Evolutionary conservation across 179 eudicot species (phyloP).

Genomic region (Camellia oleifera): DNA sequence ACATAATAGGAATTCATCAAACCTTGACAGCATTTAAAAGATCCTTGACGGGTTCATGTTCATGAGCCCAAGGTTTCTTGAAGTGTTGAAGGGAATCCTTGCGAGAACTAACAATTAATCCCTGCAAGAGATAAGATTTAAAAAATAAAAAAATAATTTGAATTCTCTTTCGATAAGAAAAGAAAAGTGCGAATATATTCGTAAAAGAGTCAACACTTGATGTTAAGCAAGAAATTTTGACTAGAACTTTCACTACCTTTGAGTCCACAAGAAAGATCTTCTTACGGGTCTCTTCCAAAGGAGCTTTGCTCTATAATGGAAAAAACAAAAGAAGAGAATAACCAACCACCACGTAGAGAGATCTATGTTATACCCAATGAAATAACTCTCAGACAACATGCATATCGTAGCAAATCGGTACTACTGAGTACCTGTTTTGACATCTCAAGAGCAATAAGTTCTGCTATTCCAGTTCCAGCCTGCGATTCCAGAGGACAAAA

Average conservation of each 20-base stretch:
- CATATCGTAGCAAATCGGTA: background rate
- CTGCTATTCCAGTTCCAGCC: slow-evolving; percentile 99
- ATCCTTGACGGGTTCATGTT: slow-evolving; percentile 55
- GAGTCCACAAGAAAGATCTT: slow-evolving; percentile 97
- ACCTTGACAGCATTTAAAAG: slow-evolving; percentile 89
- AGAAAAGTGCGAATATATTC: background rate
- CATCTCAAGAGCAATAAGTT: slow-evolving; percentile 92
- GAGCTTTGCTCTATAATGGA: slow-evolving; percentile 48
- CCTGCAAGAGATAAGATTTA: slow-evolving; percentile 37
- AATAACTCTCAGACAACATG: background rate
- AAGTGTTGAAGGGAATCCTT: slow-evolving; percentile 80
- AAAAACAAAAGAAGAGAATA: slow-evolving; percentile 13
- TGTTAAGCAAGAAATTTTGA: background rate
- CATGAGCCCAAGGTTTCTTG: slow-evolving; percentile 98
- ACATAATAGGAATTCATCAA: slow-evolving; percentile 4
- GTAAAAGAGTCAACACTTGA: background rate
- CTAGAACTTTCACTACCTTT: slow-evolving; percentile 41
- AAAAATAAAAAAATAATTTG: too few relatives aligned
- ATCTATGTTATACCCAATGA: background rate
- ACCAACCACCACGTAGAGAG: background rate
- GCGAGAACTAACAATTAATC: slow-evolving; percentile 75
- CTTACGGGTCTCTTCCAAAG: slow-evolving; percentile 81
- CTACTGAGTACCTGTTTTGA: slow-evolving; percentile 66
- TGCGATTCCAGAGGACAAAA: slow-evolving; percentile 27
- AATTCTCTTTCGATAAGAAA: too few relatives aligned